Evolutionary conservation across 176 grass and related monocot genomes (phyloP), one percentile per base, ranked within the genome.

Genomic region (Carex myosuroides): DNA sequence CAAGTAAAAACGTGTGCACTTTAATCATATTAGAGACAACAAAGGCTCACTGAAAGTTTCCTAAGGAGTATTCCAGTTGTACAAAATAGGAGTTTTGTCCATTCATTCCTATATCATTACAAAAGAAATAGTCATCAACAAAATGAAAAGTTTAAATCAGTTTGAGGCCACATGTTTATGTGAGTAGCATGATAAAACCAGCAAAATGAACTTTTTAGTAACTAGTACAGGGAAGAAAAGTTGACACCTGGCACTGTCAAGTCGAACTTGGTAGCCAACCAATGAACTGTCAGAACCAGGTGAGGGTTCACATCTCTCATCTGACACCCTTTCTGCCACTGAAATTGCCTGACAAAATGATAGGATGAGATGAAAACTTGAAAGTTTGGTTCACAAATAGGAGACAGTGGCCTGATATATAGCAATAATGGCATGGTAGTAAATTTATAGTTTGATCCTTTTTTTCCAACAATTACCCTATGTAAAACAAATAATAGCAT

Each of bases 31-130:
- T 18, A 82, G 46, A 54, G n/a, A 70, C 60, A 59, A 69, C 32
- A 50, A 83, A 88, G 86, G 86, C 90, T 94, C 89, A 94, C 95
- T 35, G 92, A 68, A 80, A 98, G 80, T 85, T 93, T 98, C 60
- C 95, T 92, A 75, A 98, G 92, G 79, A 98, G 95, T 81, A 98
- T 94, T 85, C 95, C 95, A 39, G 95, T 98, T 59, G 95, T 98
- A 77, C 95, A 98, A 84, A 98, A 98, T 33, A 94, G 71, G 85
- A 98, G 95, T 52, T 93, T 98, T 86, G 95, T 98, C 54, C 73
- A 90, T 67, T 98, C 92, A 93, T 90, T 98, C 89, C 95, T 98
- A 75, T 73, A 26, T 70, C 60, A 72, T 65, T 22, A 84, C 13
- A 57, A 75, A 80, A 7, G 33, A 82, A 48, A 61, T 62, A 76